A percentile compares a stretch with the other conserved stretches of the same genome.
phyloP scores from a whole-genome alignment of 257 asterid genomes.

The Osmanthus fragrans region DNA sequence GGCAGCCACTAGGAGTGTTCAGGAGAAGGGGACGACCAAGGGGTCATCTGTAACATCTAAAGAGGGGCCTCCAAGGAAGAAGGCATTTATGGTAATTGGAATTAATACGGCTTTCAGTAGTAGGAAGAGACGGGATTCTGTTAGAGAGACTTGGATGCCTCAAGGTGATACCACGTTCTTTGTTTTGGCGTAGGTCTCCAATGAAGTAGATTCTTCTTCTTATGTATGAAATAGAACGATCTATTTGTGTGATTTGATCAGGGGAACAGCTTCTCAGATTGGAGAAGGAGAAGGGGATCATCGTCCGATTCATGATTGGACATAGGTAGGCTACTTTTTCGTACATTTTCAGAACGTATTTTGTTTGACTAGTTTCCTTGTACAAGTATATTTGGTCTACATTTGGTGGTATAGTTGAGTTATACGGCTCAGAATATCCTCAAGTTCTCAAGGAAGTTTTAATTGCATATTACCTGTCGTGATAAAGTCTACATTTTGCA shows the following conservation, averaged over 20 bases:
- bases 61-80: conserved; percentile 33
- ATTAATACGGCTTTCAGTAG: conserved; percentile 59
- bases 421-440: background rate
- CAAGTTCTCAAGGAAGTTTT: background rate
- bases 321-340: conserved; percentile 35
- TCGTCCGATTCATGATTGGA: conserved; percentile 56
- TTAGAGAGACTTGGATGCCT: conserved; percentile 61
- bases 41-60: conserved; percentile 30
- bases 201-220: background rate
- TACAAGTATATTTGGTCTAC: background rate
- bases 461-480: background rate
- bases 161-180: conserved; percentile 34
- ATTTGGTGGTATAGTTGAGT: background rate
- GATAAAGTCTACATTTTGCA: background rate
- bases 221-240: background rate
- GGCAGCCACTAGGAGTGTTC: conserved; percentile 42
- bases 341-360: background rate
- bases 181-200: background rate
- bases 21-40: conserved; percentile 34
- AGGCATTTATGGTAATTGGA: conserved; percentile 48
- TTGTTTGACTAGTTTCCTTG: background rate
- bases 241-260: conserved; percentile 18
- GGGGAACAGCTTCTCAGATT: conserved; percentile 48
- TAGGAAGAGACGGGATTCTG: conserved; percentile 51
- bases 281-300: conserved; percentile 51